Evolutionary conservation across 768 basidiomycete species (phyloP).

Genomic region (Tricholoma bakamatsutake): DNA sequence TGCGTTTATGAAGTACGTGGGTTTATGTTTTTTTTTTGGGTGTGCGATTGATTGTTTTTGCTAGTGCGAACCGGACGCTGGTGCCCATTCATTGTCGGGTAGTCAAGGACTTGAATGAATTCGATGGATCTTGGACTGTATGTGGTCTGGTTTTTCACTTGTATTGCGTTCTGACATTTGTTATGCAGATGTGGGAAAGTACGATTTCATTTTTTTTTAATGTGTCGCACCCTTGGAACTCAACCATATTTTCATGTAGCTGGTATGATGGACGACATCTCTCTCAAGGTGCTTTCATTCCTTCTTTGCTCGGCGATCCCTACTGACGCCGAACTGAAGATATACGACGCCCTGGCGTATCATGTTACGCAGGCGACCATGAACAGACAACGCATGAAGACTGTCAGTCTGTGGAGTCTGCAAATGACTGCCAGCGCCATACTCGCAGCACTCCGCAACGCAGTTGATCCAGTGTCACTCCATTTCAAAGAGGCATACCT

Average conservation of each 20-base stretch:
- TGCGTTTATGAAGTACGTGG: constrained; percentile 91
- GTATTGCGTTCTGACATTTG: constrained; percentile 10
- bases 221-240: constrained; percentile 7
- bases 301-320: not conserved
- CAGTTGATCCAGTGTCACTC: constrained; percentile 63
- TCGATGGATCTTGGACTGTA: constrained; percentile 96
- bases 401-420: constrained; percentile 90
- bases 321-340: constrained; percentile 32
- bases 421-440: constrained; percentile 91
- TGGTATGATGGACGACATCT: constrained; percentile 88
- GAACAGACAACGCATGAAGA: constrained; percentile 78
- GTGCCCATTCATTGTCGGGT: constrained; percentile 92
- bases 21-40: not conserved
- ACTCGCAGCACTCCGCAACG: constrained; percentile 66
- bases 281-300: constrained; percentile 56
- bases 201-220: constrained; percentile 22
- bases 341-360: constrained; percentile 89
- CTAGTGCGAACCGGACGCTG: constrained; percentile 86
- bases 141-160: constrained; percentile 24
- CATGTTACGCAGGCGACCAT: constrained; percentile 91
- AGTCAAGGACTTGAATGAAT: constrained; percentile 76
- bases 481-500: constrained; percentile 41
- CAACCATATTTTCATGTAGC: constrained; percentile 39
- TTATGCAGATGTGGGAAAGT: constrained; percentile 87
- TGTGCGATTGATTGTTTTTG: constrained; percentile 2